Evolutionary conservation across 2,329 filamentous ascomycete genomes (phyloP), one percentile per base, ranked within the genome.

Genomic region (Rachicladosporium sp.): DNA sequence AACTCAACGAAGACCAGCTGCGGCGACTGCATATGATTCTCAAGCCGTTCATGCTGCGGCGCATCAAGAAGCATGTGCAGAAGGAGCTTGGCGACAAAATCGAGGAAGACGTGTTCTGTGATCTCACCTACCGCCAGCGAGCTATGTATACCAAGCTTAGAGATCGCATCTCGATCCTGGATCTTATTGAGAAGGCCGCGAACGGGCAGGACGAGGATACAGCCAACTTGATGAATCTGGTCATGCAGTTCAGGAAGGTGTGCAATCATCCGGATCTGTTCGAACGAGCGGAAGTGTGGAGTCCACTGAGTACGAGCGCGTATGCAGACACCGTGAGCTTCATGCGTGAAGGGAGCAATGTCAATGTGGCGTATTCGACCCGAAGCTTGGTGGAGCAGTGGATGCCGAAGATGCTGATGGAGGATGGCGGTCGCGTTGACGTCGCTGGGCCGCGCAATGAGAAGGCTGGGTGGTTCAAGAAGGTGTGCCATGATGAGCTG

Each of bases 221-320:
- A 29, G 88, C 89, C 31, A 96, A 89, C 1, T 66, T 98, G 54
- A 96, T 98, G 91, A 98, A 98, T 63, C 70, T 98, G 48, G 91
- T 98, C 47, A 98, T 98, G 91, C 91, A 98, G 64, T 98, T 98
- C 74, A 78, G 91, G 53, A 98, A 98, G 66, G 91, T 98, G 42
- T 98, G 91, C 68, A 98, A 98, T 57, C 91, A 98, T 58, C 91
- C 91, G 0, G 91, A 98, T 63, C 65, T 98, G 29, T 98, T 98
- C 51, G 88, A 98, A 62, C 81, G 91, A 34, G 88, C 89, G 7
- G 89, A 96, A 45, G 93, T 86, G 6, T 80, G 76, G 15, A 94
- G 88, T 6, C 86, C 91, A 0, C 80, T 89, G 53, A 82, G 85
- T 1, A 78, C 82, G 51, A 77, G 79, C n/a, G 76, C 81, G 58